Evolutionary conservation across 2,329 filamentous ascomycete genomes (phyloP), one percentile per base, ranked within the genome.

Genomic region (Calycina marina): DNA sequence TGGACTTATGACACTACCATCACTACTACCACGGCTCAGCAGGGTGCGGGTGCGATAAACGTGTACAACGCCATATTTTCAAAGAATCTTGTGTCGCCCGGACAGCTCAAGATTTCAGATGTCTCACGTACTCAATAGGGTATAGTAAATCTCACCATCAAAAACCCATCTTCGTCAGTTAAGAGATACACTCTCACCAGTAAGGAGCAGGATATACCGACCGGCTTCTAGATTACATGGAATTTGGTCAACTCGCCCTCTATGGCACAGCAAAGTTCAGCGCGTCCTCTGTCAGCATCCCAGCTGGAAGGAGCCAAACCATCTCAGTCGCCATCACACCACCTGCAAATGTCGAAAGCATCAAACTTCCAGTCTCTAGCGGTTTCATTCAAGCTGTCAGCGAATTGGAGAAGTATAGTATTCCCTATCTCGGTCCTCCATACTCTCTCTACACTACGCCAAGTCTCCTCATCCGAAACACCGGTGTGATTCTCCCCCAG

Each of bases 11-110:
- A 56, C 37, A 34, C 44, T 6, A 42, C 44, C 3, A 41, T 53
- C 24, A 34, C 50, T 3, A 46, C 53, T 1, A 41, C 49, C 1
- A 47, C 47, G 1, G 39, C 47, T 2, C 53, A 56, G 27, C 55
- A 58, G 36, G 55, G 54, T 6, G 50, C 52, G 4, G 55, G 55
- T 4, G 33, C 55, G 5, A 41, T 56, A 4, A 50, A 56, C 32
- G 48, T 40, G 3, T 52, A 52, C 25, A 42, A 49, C 11, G 53
- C 54, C 11, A 40, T 53, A 14, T 41, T 34, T 10, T 37, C 43
- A 4, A 31, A 43, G 22, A 47, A 33, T 4, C 34, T 25, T 8
- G 35, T 52, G 10, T 41, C 34, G 5, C 48, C 47, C 4, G 40
- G 45, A 2, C 42, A 49, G 29, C 34, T 50, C n/a, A 39, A 38